Evolutionary conservation across 2,329 filamentous ascomycete species (phyloP).

Genomic region (Cladophialophora chaetospira): DNA sequence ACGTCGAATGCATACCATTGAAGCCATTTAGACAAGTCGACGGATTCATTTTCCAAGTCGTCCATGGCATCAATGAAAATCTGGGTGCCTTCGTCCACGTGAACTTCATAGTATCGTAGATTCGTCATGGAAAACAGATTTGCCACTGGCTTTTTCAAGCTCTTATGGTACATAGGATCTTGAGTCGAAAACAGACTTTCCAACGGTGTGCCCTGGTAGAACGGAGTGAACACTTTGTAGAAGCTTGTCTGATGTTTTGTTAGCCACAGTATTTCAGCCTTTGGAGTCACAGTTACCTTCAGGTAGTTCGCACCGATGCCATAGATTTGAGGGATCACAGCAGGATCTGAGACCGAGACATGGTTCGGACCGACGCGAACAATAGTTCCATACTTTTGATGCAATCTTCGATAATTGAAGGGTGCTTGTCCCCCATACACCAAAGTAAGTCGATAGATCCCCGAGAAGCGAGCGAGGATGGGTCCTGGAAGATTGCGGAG

Average conservation of each 20-base stretch:
- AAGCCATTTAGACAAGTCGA: constrained; percentile 42
- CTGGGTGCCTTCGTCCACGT: constrained; percentile 42
- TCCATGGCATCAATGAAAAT: constrained; percentile 14
- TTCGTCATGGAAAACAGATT: constrained; percentile 51
- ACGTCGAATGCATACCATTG: constrained; percentile 42
- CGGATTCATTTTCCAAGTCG: neutral
- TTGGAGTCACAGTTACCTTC: neutral
- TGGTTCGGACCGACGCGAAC: constrained; percentile 24
- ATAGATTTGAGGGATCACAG: constrained; percentile 16
- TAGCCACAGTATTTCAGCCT: neutral
- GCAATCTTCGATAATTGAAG: constrained; percentile 7
- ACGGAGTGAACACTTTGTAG: constrained; percentile 5
- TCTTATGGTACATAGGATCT: constrained; percentile 6
- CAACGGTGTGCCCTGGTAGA: constrained; percentile 9
- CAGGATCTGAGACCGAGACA: constrained; percentile 16
- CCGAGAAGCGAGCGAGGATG: constrained; percentile 65
- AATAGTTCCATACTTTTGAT: constrained; percentile 21
- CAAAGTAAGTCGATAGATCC: constrained; percentile 63
- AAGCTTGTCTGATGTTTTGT: constrained; percentile 14
- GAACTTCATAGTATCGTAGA: constrained; percentile 50
- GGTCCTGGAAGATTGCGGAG: constrained; percentile 59
- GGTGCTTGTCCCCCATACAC: constrained; percentile 42
- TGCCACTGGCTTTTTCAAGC: constrained; percentile 42
- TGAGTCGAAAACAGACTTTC: constrained; percentile 16
- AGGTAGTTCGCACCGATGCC: neutral